Evolutionary conservation across 139 green algal genomes (phyloP).

Genomic region (Gonium pectorale): DNA sequence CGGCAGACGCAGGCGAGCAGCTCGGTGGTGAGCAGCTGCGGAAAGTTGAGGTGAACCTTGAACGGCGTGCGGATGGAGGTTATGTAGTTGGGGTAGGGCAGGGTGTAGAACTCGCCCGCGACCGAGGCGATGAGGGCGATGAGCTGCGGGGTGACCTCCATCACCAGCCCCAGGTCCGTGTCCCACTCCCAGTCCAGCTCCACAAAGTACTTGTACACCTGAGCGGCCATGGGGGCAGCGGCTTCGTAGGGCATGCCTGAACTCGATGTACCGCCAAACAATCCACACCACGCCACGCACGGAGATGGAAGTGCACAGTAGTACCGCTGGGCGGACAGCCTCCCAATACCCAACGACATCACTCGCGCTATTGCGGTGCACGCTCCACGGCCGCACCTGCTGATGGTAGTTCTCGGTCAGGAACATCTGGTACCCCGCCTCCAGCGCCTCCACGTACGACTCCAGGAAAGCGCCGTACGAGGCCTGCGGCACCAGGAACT

Average conservation of each 20-base stretch:
- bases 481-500: constrained; percentile 48
- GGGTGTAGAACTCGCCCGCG: constrained; percentile 3
- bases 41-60: constrained; percentile 72
- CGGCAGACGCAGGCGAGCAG: constrained; percentile 45
- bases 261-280: no score
- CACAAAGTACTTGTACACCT: constrained; percentile 54
- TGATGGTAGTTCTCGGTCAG: constrained; percentile 52
- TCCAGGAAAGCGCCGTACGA: constrained; percentile 42
- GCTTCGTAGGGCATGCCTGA: no score
- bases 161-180: constrained; percentile 40
- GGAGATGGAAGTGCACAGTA: no score
- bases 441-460: constrained; percentile 31
- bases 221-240: no score
- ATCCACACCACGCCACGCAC: no score
- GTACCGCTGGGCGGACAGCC: no score
- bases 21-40: constrained; percentile 60
- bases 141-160: constrained; percentile 30
- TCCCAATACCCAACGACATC: no score
- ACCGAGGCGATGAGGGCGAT: not conserved
- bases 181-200: constrained; percentile 69
- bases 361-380: no score
- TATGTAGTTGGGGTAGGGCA: not conserved
- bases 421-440: constrained; percentile 42
- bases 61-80: constrained; percentile 63
- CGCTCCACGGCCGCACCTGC: constrained; percentile 6